Evolutionary conservation across 331 rosid genomes (phyloP).

Genomic region (Saraca asoca): DNA sequence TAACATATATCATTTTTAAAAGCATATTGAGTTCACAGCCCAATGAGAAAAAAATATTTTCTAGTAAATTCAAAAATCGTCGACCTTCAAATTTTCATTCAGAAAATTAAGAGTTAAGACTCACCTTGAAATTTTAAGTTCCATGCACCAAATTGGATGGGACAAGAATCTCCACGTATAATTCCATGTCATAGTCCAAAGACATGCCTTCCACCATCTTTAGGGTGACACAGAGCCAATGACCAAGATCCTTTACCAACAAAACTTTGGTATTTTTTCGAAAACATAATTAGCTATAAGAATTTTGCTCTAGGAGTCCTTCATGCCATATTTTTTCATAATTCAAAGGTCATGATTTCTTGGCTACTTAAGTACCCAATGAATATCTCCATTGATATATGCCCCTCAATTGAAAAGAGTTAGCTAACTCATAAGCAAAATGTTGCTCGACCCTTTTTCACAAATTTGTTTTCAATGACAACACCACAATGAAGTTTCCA

Average conservation of each 20-base stretch:
- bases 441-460: background rate
- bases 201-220: background rate
- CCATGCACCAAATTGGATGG: background rate
- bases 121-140: no score
- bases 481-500: background rate
- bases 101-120: background rate
- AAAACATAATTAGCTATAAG: conserved; percentile 6
- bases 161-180: conserved; percentile 2
- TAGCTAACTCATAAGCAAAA: background rate
- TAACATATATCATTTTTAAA: no score
- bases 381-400: background rate
- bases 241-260: background rate
- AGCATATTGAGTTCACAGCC: no score
- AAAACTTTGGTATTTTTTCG: background rate
- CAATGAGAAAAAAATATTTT: no score
- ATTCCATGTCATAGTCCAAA: background rate
- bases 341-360: background rate
- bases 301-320: background rate
- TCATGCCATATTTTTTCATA: background rate
- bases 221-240: background rate
- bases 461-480: background rate
- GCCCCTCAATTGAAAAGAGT: background rate
- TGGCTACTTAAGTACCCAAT: background rate
- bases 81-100: no score
- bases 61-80: no score